Evolutionary conservation across 768 basidiomycete species (phyloP), one percentile per base, ranked within the genome.

Genomic region (Plicaturopsis crispa): DNA sequence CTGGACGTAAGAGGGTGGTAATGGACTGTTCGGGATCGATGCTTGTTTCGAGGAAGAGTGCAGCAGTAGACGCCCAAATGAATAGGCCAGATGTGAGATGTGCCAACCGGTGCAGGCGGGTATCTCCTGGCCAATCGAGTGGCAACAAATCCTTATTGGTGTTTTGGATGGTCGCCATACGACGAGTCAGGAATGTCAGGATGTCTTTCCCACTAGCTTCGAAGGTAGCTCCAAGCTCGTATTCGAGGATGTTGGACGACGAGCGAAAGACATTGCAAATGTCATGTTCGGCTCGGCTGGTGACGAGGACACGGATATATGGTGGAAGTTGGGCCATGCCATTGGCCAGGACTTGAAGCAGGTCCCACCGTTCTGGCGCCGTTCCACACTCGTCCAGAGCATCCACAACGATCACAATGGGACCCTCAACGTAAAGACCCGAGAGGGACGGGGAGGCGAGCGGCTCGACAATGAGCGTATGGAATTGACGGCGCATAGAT

Each of bases 1-100:
- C 13, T 13, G 8, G 34, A 10, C 20, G 32, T 14, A 39, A 14
- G 11, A 39, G 14, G 14, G 11, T 35, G 11, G 10, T 19, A 10
- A 39, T 11, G 13, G 8, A 14, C 20, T 35, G 8, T 10, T 35
- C 20, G 13, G 38, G 38, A 24, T 39, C 22, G 20, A 38, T 13
- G n/a, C 33, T 31, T n/a, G n/a, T n/a, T 8, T 39, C 38, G 11
- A 23, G 42, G 26, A 44, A 43, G 16, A 20, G 17, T 14, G 30
- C 36, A 5, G 59, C 59, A 8, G 57, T 61, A 12, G 36, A 48
- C 7, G 59, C 59, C 57, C 57, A 59, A 28, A 60, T 46, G 33
- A 61, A 61, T 22, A 59, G 46, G 3, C 57, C 57, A 4, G 44
- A 12, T 7, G 43, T 21, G 5, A 18, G 34, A 6, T 6, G 12